Base-by-base conservation (phyloP, 2,329 filamentous ascomycete species). In the Xylariaceae sp. region DNA sequence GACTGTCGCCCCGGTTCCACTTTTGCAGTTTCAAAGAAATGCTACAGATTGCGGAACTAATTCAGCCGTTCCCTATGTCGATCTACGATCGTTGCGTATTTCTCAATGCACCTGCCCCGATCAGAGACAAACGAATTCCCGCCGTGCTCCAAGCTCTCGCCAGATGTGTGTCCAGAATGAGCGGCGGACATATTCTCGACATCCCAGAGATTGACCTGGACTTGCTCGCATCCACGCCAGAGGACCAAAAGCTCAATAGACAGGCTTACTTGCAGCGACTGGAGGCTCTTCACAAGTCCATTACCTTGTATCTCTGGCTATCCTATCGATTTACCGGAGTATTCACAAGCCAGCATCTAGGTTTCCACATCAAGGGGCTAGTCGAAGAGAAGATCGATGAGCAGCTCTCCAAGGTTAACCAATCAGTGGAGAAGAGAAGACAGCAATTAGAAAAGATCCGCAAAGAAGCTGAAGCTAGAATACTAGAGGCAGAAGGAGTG, bases 261-360 rank as follows among this genome's bases (percentile, higher is more conserved):
- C 75, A 80, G 56, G 72, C 77, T 0, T 90, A 91, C 65, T 79
- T 99, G 9, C 77, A 78, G 57, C 75, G 79, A 7, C 78, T 97
- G 17, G 94, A 99, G 72, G 73, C 77, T 2, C 79, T 99, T 13
- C 94, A 99, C 76, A 89, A 90, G 68, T 80, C 85, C 34, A 77
- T 99, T 44, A 90, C 93, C 50, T 77, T 92, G 51, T 99, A 97
- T 71, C 80, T 96, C 1, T 99, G 94, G 94, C 80, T 99, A 13
- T 93, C 89, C 67, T 97, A 93, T 74, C 87, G 93, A 5, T 96
- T 93, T 73, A 80, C 85, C 2, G 89, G 90, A 53, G 81, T 95
- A 54, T 96, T 97, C 73, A 82, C 78, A 4, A 89, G 87, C 64
- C 84, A 93, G 67, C 78, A 78, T 0, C 78, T 96, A 49, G 92